Evolutionary conservation across 75 land plant species (phyloP).

Genomic region (Ceratopteris richardii): DNA sequence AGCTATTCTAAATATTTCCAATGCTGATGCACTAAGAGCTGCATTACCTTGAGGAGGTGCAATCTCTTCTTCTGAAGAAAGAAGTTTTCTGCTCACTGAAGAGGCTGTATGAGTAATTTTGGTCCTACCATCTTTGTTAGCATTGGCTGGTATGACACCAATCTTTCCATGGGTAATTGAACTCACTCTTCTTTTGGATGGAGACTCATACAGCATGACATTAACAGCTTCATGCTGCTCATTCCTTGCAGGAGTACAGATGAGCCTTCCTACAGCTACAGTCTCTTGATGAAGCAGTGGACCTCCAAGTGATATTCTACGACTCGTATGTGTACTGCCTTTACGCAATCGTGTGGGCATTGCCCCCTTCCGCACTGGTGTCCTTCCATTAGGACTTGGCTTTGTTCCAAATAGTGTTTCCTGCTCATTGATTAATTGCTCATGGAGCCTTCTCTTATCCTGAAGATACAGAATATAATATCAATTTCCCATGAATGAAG

Average conservation of each 20-base stretch:
- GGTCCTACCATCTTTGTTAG: conserved; percentile 12
- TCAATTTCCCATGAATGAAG: neutral
- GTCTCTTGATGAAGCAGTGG: conserved; percentile 23
- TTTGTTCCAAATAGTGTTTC: conserved; percentile 75
- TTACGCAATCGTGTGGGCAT: conserved; percentile 24
- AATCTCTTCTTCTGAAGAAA: neutral
- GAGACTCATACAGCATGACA: conserved; percentile 6
- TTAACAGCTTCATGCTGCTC: conserved; percentile 6
- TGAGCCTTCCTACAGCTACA: neutral
- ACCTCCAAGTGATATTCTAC: conserved; percentile 62
- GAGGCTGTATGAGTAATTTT: neutral
- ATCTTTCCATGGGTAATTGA: neutral
- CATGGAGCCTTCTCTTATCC: conserved; percentile 87
- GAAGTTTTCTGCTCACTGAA: neutral
- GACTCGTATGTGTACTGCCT: conserved; percentile 37
- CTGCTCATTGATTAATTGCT: conserved; percentile 75
- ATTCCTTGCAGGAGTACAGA: conserved; percentile 9
- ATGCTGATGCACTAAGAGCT: too few relatives aligned
- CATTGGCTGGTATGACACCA: conserved; percentile 11
- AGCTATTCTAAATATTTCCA: too few relatives aligned
- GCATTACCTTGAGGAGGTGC: neutral
- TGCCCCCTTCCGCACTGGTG: conserved; percentile 22
- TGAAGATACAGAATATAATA: conserved; percentile 8
- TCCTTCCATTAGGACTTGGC: conserved; percentile 65
- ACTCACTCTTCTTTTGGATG: neutral